Percentiles rank a stretch among this genome's conserved stretches.
Conservation (phyloP, 1,284 basidiomycete species). For the Porodaedalea pini region DNA sequence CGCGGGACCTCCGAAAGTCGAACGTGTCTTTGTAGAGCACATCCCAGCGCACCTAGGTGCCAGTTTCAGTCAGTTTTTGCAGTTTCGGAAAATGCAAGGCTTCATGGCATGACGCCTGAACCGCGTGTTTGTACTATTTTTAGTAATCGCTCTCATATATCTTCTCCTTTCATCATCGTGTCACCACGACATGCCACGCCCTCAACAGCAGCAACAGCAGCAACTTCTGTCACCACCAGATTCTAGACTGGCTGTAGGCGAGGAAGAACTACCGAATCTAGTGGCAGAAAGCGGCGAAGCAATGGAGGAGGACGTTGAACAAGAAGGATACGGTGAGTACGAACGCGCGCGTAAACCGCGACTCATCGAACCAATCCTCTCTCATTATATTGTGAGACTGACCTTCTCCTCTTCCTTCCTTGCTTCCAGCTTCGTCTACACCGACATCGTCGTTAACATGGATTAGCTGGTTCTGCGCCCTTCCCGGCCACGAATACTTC, state of each 20-base stretch:
- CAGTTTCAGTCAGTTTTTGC: no score
- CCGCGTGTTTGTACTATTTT: slow-evolving; percentile 10
- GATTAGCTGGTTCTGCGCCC: slow-evolving; percentile 98
- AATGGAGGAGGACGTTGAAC: slow-evolving; percentile 65
- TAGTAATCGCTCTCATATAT: slow-evolving; percentile 9
- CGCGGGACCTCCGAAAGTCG: no score
- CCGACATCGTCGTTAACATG: slow-evolving; percentile 88
- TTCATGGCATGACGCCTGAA: neutral
- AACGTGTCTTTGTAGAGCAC: no score
- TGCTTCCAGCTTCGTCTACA: slow-evolving; percentile 66
- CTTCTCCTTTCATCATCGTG: slow-evolving; percentile 7
- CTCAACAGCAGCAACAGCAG: slow-evolving; percentile 14
- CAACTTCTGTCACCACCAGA: neutral
- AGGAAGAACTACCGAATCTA: slow-evolving; percentile 50
- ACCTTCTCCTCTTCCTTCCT: neutral
- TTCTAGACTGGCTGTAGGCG: slow-evolving; percentile 30
- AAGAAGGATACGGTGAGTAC: slow-evolving; percentile 68
- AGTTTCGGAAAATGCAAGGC: neutral
- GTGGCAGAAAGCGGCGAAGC: slow-evolving; percentile 58
- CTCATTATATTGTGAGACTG: neutral
- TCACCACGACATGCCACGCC: slow-evolving; percentile 17
- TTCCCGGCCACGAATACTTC: slow-evolving; percentile 99
- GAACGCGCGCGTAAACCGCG: neutral
- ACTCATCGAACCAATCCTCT: neutral
- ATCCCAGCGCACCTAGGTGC: no score